Percentiles rank a stretch among this genome's conserved stretches.
Evolutionary conservation across 2,329 filamentous ascomycete species (phyloP).

Genomic region (Lecanicillium sp.): DNA sequence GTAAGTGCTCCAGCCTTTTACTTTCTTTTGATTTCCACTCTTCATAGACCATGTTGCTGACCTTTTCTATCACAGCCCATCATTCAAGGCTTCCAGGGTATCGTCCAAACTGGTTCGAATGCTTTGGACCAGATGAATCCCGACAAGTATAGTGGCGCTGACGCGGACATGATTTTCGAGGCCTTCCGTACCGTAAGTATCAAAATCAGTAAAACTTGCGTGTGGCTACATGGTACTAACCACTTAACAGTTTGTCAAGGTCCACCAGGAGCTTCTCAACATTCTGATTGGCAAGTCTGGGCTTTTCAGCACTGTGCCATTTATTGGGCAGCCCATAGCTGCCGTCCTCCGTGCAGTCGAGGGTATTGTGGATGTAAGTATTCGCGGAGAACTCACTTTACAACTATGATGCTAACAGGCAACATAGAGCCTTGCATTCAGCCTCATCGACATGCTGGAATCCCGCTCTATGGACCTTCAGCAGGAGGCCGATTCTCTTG

Average conservation of each 20-base stretch:
- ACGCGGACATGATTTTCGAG: conserved; percentile 14
- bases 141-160: conserved; percentile 2
- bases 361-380: conserved; percentile 17
- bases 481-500: background rate
- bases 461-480: background rate
- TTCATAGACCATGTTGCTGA: background rate
- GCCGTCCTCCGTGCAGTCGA: conserved; percentile 18
- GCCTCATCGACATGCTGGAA: conserved; percentile 11
- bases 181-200: conserved; percentile 15
- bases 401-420: background rate
- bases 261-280: conserved; percentile 23
- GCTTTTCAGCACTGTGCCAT: conserved; percentile 16
- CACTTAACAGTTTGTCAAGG: conserved; percentile 16
- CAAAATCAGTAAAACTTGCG: background rate
- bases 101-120: conserved; percentile 15
- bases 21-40: background rate
- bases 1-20: conserved; percentile 12
- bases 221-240: background rate
- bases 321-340: conserved; percentile 20
- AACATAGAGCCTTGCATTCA: conserved; percentile 12
- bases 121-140: conserved; percentile 13
- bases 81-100: conserved; percentile 21
- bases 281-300: conserved; percentile 26
- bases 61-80: conserved; percentile 13
- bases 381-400: background rate